Percentiles rank a stretch among this genome's conserved stretches.
phyloP scores from a whole-genome alignment of 225 moss, liverwort and hornwort species.

The Asterella californica region DNA sequence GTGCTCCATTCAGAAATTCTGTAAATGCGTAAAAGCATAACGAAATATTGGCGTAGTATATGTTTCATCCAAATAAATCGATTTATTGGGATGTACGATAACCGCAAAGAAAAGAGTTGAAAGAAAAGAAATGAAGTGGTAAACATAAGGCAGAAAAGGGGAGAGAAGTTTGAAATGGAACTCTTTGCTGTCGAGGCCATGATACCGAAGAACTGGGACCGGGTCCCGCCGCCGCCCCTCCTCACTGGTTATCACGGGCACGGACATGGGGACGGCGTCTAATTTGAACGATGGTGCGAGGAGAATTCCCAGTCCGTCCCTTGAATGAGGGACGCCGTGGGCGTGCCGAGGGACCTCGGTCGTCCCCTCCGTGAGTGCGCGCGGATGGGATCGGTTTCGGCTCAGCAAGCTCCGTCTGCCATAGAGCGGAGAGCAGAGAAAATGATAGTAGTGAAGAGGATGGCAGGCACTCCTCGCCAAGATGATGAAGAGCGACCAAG shows the following conservation, averaged over 20 bases:
- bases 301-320: background rate
- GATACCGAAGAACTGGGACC: background rate
- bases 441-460: background rate
- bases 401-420: background rate
- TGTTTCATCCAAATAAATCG: no score
- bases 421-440: no score
- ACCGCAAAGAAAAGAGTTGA: no score
- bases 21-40: no score
- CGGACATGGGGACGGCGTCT: background rate
- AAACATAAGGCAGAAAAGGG: no score
- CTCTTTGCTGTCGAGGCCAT: background rate
- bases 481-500: background rate
- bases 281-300: background rate
- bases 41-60: no score
- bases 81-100: no score
- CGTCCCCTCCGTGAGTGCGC: background rate
- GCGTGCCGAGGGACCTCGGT: no score
- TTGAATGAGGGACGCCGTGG: background rate
- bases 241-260: background rate
- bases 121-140: no score
- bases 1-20: no score
- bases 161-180: no score
- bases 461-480: background rate
- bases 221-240: no score
- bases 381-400: constrained; percentile 5